phyloP scores from a whole-genome alignment of 345 rosid genomes.

The Citrus sp. region DNA sequence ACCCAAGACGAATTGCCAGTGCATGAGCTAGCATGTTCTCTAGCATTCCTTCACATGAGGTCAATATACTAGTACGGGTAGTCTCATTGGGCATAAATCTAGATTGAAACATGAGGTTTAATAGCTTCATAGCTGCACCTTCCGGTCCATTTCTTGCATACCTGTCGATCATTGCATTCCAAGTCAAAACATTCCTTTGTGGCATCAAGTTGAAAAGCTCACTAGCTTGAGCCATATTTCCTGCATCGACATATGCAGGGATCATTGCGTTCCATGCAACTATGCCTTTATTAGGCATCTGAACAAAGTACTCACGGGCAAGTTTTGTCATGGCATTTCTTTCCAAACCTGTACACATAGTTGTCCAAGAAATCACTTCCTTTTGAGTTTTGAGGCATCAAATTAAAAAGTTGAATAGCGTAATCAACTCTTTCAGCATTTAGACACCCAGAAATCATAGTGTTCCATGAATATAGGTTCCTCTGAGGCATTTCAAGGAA shows the following conservation, averaged over 20 bases:
- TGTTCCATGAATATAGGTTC: slow-evolving; percentile 37
- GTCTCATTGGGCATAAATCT: slow-evolving; percentile 28
- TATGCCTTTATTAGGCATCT: slow-evolving; percentile 30
- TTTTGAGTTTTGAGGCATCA: slow-evolving; percentile 37
- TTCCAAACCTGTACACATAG: slow-evolving; percentile 33
- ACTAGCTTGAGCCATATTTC: slow-evolving; percentile 27
- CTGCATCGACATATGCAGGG: slow-evolving; percentile 26
- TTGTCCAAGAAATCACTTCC: slow-evolving; percentile 41
- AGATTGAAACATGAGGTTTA: slow-evolving; percentile 27
- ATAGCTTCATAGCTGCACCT: slow-evolving; percentile 30
- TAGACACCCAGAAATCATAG: slow-evolving; percentile 36
- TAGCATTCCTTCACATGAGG: slow-evolving; percentile 21
- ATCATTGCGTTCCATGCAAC: slow-evolving; percentile 45
- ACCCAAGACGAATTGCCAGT: slow-evolving; percentile 30
- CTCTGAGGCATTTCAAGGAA: slow-evolving; percentile 30
- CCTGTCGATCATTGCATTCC: slow-evolving; percentile 44
- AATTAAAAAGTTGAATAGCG: slow-evolving; percentile 34
- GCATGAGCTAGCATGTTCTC: slow-evolving; percentile 36
- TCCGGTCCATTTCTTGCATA: slow-evolving; percentile 32
- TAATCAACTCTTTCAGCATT: slow-evolving; percentile 19
- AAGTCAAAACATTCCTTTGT: slow-evolving; percentile 26
- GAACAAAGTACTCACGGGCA: slow-evolving; percentile 33
- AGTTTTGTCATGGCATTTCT: slow-evolving; percentile 23
- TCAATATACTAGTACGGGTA: slow-evolving; percentile 34
- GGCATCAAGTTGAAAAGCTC: slow-evolving; percentile 33